Evolutionary conservation across 306 rosid genomes (phyloP).

Genomic region (Casuarina cunninghamiana): DNA sequence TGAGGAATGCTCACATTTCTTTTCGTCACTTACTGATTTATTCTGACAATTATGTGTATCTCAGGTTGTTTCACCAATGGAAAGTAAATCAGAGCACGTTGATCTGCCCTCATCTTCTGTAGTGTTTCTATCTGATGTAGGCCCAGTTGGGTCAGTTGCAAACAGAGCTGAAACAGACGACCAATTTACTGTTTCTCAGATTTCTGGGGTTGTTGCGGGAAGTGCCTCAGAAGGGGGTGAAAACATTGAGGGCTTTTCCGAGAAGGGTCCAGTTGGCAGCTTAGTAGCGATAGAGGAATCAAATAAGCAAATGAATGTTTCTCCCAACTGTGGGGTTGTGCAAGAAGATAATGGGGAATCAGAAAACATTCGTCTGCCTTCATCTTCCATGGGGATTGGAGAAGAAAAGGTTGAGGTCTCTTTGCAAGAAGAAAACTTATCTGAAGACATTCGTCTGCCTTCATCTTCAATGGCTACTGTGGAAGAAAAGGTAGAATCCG

Average conservation of each 20-base stretch:
- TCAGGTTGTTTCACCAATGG: constrained; percentile 16
- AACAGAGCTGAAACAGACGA: constrained; percentile 13
- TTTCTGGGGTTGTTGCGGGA: constrained; percentile 11
- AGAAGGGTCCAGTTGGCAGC: constrained; percentile 7
- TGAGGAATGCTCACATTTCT: background rate
- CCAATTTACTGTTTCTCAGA: constrained; percentile 1
- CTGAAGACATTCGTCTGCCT: constrained; percentile 1
- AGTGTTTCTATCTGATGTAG: background rate
- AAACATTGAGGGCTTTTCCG: constrained; percentile 6
- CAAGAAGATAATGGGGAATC: background rate
- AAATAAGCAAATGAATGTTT: constrained; percentile 1
- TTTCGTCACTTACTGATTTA: background rate
- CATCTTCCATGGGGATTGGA: background rate
- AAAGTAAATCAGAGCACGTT: constrained; percentile 9
- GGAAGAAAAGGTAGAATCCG: constrained; percentile 2
- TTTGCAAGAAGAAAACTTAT: constrained; percentile 14
- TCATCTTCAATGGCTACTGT: constrained; percentile 5
- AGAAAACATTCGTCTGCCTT: background rate
- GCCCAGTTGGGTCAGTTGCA: background rate
- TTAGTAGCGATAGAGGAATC: constrained; percentile 13
- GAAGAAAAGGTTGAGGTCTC: constrained; percentile 2
- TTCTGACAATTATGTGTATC: background rate
- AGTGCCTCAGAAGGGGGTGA: constrained; percentile 18
- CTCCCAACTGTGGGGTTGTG: constrained; percentile 15
- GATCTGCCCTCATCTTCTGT: constrained; percentile 10